Evolutionary conservation across 2,329 filamentous ascomycete species (phyloP), one percentile per base, ranked within the genome.

Genomic region (Xylaria sp.): DNA sequence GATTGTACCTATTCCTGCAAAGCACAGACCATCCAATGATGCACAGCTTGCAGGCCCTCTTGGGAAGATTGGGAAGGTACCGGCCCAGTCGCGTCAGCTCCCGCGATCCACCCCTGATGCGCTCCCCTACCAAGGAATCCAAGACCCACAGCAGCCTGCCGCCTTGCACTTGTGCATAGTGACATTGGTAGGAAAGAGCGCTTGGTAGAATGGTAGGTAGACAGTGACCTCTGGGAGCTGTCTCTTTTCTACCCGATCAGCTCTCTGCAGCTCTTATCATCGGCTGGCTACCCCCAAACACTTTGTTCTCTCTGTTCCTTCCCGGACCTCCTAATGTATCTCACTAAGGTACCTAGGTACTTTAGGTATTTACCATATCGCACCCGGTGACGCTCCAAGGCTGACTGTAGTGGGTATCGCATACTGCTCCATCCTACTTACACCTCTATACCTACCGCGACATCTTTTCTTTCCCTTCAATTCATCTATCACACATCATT

Each of bases 1-100:
- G 13, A 15, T 25, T 23, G 34, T 39, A 39, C 37, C n/a, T 41
- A 57, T 18, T 34, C 39, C 39, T 56, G 52, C 31, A 44, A 25
- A 60, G 69, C 67, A 73, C 65, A 61, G 57, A 55, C 67, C 67
- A 72, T 65, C 63, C 67, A 74, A 74, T 72, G 71, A 75, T 70
- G 71, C 64, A 58, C 66, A 60, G 51, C 34, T 52, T 69, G 25
- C 18, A 62, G 51, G 44, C 70, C 57, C n/a, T 52, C 39, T 69
- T 73, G 20, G 69, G 72, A 66, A 66, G 28, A 46, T 8, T 23
- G 28, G 48, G 58, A 69, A 50, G 7, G 9, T 57, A 50, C 15
- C 52, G 13, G 13, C 75, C 72, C 72, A 76, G 74, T 76, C 54
- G 73, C 73, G 73, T 73, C 46, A 55, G 60, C 50, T 76, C 66